A percentile compares a stretch with the other conserved stretches of the same genome.
These are phyloP conservation scores for Volvariella volvacea DNA, from an alignment of 1,284 basidiomycete genomes.

Conservation along the genomic window DNA sequence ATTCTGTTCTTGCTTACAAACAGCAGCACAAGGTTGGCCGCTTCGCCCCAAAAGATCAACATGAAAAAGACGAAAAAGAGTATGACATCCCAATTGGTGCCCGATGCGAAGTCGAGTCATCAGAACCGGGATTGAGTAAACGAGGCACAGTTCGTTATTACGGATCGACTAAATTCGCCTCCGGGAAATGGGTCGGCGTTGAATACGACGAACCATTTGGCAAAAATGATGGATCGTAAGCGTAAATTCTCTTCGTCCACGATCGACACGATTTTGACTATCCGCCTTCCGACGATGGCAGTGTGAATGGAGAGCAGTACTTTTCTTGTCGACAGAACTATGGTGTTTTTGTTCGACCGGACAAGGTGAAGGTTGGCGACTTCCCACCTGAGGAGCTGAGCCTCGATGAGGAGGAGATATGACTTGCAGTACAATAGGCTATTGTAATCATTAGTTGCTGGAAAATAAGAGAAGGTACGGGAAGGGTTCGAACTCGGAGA, in stretches of 20 bases:
- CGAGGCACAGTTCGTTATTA: slow-evolving; percentile 84
- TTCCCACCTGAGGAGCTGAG: slow-evolving; percentile 76
- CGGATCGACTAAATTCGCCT: slow-evolving; percentile 75
- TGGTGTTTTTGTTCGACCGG: slow-evolving; percentile 85
- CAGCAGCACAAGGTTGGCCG: slow-evolving; percentile 86
- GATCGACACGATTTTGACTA: neutral
- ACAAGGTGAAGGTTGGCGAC: slow-evolving; percentile 80
- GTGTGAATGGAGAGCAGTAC: slow-evolving; percentile 81
- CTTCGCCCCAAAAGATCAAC: slow-evolving; percentile 53
- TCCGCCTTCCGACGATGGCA: slow-evolving; percentile 26
- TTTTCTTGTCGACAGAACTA: slow-evolving; percentile 75
- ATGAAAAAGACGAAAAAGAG: slow-evolving; percentile 17
- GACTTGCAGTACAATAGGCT: slow-evolving; percentile 14
- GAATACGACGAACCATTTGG: slow-evolving; percentile 96
- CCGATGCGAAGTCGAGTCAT: slow-evolving; percentile 77
- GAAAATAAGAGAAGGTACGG: slow-evolving; percentile 26
- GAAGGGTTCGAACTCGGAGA: slow-evolving; percentile 18
- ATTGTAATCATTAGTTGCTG: slow-evolving; percentile 8
- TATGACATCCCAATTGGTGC: slow-evolving; percentile 57
- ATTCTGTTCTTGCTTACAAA: slow-evolving; percentile 89
- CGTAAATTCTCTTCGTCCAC: slow-evolving; percentile 15
- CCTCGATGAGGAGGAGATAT: slow-evolving; percentile 71
- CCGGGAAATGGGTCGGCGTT: slow-evolving; percentile 84
- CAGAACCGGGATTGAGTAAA: slow-evolving; percentile 60
- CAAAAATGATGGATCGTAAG: slow-evolving; percentile 92